Percentiles rank a stretch among this genome's conserved stretches.
Conservation (phyloP, 179 eudicot genomes). For the Drosera spatulata region DNA sequence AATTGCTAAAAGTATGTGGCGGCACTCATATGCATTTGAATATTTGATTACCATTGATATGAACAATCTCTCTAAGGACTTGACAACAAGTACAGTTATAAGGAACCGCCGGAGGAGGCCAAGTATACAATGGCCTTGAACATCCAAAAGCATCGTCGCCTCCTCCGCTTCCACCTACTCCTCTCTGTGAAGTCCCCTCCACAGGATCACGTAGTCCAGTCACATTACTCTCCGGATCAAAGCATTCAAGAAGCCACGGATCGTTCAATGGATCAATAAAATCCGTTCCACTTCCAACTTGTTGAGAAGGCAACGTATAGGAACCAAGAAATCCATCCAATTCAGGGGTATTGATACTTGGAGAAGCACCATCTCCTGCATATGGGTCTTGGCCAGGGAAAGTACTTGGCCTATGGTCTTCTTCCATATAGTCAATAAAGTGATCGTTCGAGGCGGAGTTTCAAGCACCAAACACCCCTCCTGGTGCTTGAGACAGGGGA, state of each 20-base stretch:
- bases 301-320: too few species aligned
- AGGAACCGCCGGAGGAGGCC: slow-evolving; percentile 9
- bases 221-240: neutral
- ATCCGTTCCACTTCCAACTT: neutral
- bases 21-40: neutral
- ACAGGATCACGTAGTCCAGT: neutral
- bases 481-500: too few species aligned
- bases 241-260: neutral
- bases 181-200: neutral
- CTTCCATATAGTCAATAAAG: too few species aligned
- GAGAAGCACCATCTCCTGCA: too few species aligned
- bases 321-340: too few species aligned
- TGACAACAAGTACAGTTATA: slow-evolving; percentile 37
- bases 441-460: too few species aligned
- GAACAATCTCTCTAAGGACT: slow-evolving; percentile 42
- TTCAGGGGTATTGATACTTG: too few species aligned
- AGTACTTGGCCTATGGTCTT: too few species aligned
- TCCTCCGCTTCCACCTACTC: neutral
- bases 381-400: too few species aligned
- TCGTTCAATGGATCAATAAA: neutral
- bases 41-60: slow-evolving; percentile 25
- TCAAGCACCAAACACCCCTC: too few species aligned
- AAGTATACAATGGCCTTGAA: slow-evolving; percentile 9
- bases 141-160: neutral
- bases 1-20: neutral